Evolutionary conservation across 1,284 basidiomycete species (phyloP).

Genomic region (Pseudozyma sp.): DNA sequence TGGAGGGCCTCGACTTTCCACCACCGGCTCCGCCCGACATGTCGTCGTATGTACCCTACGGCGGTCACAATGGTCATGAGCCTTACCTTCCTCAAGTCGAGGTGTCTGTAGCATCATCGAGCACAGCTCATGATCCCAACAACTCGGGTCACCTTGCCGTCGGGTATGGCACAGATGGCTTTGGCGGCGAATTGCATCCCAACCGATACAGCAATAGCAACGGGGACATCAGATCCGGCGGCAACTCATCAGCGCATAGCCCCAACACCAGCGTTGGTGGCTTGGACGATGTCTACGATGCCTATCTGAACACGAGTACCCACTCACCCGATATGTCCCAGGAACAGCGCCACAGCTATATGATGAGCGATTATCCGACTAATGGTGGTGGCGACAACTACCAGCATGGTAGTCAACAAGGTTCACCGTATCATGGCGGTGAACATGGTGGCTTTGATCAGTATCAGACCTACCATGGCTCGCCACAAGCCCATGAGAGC

Average conservation of each 20-base stretch:
- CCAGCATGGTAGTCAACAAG: slow-evolving; percentile 4
- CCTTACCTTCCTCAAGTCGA: slow-evolving; percentile 15
- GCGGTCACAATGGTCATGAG: slow-evolving; percentile 12
- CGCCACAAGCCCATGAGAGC: slow-evolving; percentile 7
- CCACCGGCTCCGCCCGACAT: slow-evolving; percentile 36
- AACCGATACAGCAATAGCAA: slow-evolving; percentile 30
- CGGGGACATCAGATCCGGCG: slow-evolving; percentile 21
- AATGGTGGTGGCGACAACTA: slow-evolving; percentile 1
- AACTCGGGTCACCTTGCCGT: slow-evolving; percentile 17
- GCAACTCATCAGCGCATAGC: slow-evolving; percentile 26
- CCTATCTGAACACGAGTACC: slow-evolving; percentile 35
- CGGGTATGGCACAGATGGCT: slow-evolving; percentile 41
- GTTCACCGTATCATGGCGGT: slow-evolving; percentile 1
- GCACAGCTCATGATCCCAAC: slow-evolving; percentile 9
- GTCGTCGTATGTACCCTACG: slow-evolving; percentile 39
- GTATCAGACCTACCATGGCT: slow-evolving; percentile 4
- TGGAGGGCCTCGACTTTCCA: slow-evolving; percentile 47
- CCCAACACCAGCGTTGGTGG: slow-evolving; percentile 21
- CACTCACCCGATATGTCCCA: slow-evolving; percentile 33
- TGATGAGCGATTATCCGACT: slow-evolving; percentile 41
- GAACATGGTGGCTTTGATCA: slow-evolving; percentile 7
- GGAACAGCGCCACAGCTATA: slow-evolving; percentile 46
- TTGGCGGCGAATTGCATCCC: slow-evolving; percentile 37
- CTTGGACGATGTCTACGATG: slow-evolving; percentile 51
- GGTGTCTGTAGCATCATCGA: slow-evolving; percentile 19